Conservation (phyloP, 2,329 filamentous ascomycete species). For the Dactylella cylindrospora region DNA sequence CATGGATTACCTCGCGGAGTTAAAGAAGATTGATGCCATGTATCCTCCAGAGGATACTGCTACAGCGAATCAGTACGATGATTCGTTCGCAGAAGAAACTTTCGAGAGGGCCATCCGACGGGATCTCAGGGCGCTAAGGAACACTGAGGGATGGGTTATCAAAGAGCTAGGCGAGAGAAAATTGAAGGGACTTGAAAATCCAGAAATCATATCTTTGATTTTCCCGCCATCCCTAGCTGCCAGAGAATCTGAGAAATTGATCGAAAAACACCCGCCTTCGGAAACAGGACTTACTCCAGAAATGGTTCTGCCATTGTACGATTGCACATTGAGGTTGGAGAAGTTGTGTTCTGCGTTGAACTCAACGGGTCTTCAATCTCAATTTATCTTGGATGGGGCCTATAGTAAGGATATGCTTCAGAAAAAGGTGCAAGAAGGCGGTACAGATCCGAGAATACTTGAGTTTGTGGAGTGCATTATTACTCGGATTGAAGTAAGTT, state of each 20-base stretch:
- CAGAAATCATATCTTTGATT: slow-evolving; percentile 90
- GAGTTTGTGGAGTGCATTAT: slow-evolving; percentile 95
- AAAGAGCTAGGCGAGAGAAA: slow-evolving; percentile 95
- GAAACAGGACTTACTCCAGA: slow-evolving; percentile 78
- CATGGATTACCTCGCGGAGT: slow-evolving; percentile 90
- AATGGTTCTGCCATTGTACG: slow-evolving; percentile 85
- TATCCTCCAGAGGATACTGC: slow-evolving; percentile 68
- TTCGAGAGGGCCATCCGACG: slow-evolving; percentile 76
- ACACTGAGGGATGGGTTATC: slow-evolving; percentile 90
- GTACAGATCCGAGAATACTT: slow-evolving; percentile 83
- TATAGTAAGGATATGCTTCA: slow-evolving; percentile 69
- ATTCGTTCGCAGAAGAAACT: slow-evolving; percentile 73
- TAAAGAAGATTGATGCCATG: slow-evolving; percentile 65
- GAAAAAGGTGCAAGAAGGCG: slow-evolving; percentile 75
- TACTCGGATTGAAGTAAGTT: slow-evolving; percentile 84
- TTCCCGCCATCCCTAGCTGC: slow-evolving; percentile 87
- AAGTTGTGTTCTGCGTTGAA: slow-evolving; percentile 83
- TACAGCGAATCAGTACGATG: slow-evolving; percentile 69
- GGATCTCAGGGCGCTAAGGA: slow-evolving; percentile 76
- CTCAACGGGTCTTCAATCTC: slow-evolving; percentile 22
- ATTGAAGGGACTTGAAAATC: slow-evolving; percentile 94
- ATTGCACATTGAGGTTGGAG: slow-evolving; percentile 81
- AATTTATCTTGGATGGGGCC: slow-evolving; percentile 61
- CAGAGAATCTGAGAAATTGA: slow-evolving; percentile 58
- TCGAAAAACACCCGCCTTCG: slow-evolving; percentile 60